A percentile compares a stretch with the other conserved stretches of the same genome.
Conservation (phyloP, 495 filamentous ascomycete genomes). For the Hypoxylon intermedium region DNA sequence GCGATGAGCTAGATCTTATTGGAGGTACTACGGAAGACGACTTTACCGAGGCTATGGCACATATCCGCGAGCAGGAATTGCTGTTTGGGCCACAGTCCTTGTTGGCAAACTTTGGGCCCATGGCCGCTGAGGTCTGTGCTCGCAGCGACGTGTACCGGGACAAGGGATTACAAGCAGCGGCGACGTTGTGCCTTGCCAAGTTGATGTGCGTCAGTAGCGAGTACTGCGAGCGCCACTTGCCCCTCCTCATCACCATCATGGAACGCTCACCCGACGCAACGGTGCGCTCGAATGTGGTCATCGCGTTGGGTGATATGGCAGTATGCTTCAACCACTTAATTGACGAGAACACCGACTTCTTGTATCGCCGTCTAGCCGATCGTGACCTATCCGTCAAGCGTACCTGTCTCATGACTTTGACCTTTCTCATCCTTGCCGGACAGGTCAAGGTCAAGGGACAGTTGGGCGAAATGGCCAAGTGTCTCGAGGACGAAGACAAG, state of each 20-base stretch:
- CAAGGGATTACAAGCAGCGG: slow-evolving; percentile 85
- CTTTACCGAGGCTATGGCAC: slow-evolving; percentile 94
- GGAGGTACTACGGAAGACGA: slow-evolving; percentile 98
- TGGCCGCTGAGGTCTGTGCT: slow-evolving; percentile 90
- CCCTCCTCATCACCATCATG: slow-evolving; percentile 96
- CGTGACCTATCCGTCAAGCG: slow-evolving; percentile 88
- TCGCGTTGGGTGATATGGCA: slow-evolving; percentile 97
- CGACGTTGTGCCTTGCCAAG: slow-evolving; percentile 96
- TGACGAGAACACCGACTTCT: slow-evolving; percentile 97
- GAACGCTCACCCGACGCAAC: slow-evolving; percentile 89
- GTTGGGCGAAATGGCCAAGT: slow-evolving; percentile 98
- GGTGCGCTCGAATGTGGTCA: slow-evolving; percentile 92
- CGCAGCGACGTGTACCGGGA: slow-evolving; percentile 92
- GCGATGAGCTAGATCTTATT: slow-evolving; percentile 93
- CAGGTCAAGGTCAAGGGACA: slow-evolving; percentile 99
- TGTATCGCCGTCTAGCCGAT: slow-evolving; percentile 92
- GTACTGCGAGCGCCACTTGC: slow-evolving; percentile 93
- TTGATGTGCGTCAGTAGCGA: slow-evolving; percentile 96
- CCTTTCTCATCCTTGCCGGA: slow-evolving; percentile 94
- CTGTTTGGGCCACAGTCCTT: slow-evolving; percentile 87
- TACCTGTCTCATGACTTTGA: slow-evolving; percentile 98
- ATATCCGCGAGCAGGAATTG: slow-evolving; percentile 92
- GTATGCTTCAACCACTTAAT: slow-evolving; percentile 99
- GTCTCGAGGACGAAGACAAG: slow-evolving; percentile 92
- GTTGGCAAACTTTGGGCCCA: slow-evolving; percentile 84